Conservation (phyloP, 306 rosid genomes). For the Lablab purpureus region DNA sequence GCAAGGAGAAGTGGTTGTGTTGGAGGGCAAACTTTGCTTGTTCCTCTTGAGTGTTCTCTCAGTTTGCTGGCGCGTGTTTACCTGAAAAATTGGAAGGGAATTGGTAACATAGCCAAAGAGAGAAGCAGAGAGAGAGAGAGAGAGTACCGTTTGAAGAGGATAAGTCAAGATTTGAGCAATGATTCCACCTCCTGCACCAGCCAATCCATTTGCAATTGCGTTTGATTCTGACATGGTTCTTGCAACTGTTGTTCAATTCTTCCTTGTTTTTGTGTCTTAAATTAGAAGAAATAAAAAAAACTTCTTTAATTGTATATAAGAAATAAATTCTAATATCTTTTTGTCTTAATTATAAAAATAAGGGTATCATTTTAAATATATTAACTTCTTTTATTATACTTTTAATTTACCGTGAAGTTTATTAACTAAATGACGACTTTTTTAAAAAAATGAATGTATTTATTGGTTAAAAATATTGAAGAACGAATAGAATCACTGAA, state of each 20-base stretch:
- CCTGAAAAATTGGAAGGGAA: conserved; percentile 52
- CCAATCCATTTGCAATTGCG: conserved; percentile 81
- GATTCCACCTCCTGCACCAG: conserved; percentile 88
- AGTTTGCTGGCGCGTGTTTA: conserved; percentile 87
- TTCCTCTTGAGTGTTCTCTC: conserved; percentile 72
- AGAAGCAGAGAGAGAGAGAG: neutral
- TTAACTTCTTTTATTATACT: too few relatives aligned
- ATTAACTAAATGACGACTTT: too few relatives aligned
- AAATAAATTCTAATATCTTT: too few relatives aligned
- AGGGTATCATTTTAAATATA: too few relatives aligned
- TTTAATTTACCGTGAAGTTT: too few relatives aligned
- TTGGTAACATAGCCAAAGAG: neutral
- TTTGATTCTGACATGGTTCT: conserved; percentile 61
- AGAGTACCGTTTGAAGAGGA: conserved; percentile 77
- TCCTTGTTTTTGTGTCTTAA: neutral
- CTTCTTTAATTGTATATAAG: too few relatives aligned
- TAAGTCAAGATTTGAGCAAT: conserved; percentile 87
- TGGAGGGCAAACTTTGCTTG: conserved; percentile 44
- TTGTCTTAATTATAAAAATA: too few relatives aligned
- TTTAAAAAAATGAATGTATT: too few relatives aligned
- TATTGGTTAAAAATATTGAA: too few relatives aligned
- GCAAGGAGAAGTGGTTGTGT: conserved; percentile 36
- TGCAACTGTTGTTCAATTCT: neutral
- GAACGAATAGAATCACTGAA: too few relatives aligned
- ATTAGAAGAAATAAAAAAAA: too few relatives aligned